Conservation (phyloP, 164 flowering plant genomes). For the Euptelea pleiosperma region DNA sequence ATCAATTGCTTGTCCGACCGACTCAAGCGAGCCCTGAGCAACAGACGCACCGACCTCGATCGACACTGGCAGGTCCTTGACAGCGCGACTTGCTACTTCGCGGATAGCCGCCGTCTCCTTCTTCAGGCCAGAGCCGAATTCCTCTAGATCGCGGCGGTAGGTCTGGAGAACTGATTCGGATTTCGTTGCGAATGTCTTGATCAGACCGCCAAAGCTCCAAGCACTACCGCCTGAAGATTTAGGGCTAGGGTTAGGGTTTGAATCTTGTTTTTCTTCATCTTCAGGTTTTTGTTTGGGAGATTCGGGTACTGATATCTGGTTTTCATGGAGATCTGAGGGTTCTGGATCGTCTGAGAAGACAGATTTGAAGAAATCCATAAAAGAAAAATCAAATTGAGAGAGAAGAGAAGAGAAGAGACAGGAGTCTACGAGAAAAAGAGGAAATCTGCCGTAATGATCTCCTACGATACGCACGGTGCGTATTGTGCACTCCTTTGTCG, state of each 20-base stretch:
- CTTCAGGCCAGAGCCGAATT: constrained; percentile 59
- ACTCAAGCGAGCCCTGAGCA: constrained; percentile 68
- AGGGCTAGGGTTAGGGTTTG: constrained; percentile 17
- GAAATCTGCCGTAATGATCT: no score
- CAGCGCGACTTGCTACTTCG: constrained; percentile 52
- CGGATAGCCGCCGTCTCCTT: constrained; percentile 57
- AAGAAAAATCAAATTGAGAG: background rate
- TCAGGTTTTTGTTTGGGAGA: constrained; percentile 2
- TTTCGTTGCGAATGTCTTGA: constrained; percentile 46
- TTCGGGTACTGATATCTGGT: background rate
- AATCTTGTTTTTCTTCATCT: background rate
- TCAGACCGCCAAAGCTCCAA: constrained; percentile 59
- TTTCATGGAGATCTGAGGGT: constrained; percentile 9
- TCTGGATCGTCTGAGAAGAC: constrained; percentile 57
- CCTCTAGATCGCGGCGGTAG: constrained; percentile 64
- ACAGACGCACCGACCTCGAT: constrained; percentile 62
- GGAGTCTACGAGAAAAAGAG: no score
- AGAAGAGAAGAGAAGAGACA: constrained; percentile 6
- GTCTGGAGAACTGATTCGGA: constrained; percentile 60
- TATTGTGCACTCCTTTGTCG: no score
- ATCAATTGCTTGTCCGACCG: constrained; percentile 72
- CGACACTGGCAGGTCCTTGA: constrained; percentile 54
- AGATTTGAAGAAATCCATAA: constrained; percentile 80
- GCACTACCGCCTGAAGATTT: constrained; percentile 1
- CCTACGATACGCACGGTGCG: no score